Evolutionary conservation across 108 stramenopile genomes (phyloP), one percentile per base, ranked within the genome.

Genomic region (Cyclostephanos tholiformis): DNA sequence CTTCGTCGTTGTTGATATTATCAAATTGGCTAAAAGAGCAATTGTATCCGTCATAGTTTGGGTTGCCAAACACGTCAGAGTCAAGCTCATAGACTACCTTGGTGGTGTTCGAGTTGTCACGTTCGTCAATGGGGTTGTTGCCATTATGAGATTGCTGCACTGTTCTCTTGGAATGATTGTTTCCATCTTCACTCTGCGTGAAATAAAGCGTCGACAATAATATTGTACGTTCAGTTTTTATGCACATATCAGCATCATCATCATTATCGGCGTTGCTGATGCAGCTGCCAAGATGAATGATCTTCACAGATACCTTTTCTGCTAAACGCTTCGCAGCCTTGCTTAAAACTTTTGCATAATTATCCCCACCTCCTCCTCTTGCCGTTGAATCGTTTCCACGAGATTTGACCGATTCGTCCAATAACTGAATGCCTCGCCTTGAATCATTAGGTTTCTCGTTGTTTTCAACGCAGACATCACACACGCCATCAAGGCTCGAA

Each of bases 1-100:
- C 49, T 48, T 61, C 25, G 46, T 68, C 43, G 70, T 77, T 50
- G 53, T 48, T 44, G 25, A 29, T 32, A 14, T 10, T 22, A 25
- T 19, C 36, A 20, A 61, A 44, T 59, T 48, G 35, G 39, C 35
- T 60, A 52, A 67, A 68, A 22, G 73, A 67, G 65, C 58, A 67
- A 27, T 67, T 58, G 46, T 63, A 73, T 25, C 65, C 72, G 23
- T 56, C 56, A 29, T 71, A 71, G 29, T 71, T 71, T 11, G 70
- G 70, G 13, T 71, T 71, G 26, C 70, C 70, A 60, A 71, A 71
- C 12, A 57, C 57, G 23, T 39, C 23, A 16, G 69, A 26, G 39
- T 75, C 74, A 16, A 75, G 58, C 26, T 66, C 43, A 29, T 75
- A 75, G 8, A 22, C 16, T 35, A 75, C 58, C 30, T 67, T 35